phyloP scores from a whole-genome alignment of 192 early-diverging fungal genomes.

The Coemansia sp. region DNA sequence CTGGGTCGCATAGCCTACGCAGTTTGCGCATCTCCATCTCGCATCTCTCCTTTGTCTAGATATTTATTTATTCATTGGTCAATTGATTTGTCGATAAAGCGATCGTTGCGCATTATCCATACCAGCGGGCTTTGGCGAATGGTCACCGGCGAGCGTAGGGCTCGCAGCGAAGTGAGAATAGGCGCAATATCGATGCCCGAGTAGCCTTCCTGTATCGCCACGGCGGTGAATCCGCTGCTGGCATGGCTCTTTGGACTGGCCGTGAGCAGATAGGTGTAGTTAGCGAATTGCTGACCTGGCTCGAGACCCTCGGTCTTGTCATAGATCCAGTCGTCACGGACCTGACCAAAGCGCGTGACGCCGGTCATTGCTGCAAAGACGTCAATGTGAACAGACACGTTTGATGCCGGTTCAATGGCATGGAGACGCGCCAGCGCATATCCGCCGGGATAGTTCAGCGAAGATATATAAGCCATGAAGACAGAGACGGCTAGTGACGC shows the following conservation, averaged over 20 bases:
- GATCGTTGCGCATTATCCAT: conserved; percentile 17
- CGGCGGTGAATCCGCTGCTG: conserved; percentile 14
- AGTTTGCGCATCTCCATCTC: too few species aligned
- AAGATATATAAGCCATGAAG: conserved; percentile 59
- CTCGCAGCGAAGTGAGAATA: not conserved
- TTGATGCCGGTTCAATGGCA: conserved; percentile 31
- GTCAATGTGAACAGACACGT: conserved; percentile 65
- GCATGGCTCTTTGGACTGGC: conserved; percentile 20
- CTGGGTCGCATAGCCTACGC: too few species aligned
- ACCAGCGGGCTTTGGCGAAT: conserved; percentile 14
- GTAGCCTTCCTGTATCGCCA: conserved; percentile 25
- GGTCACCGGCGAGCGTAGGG: not conserved
- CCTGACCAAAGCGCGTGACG: conserved; percentile 72
- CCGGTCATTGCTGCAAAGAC: conserved; percentile 77
- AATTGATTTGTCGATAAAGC: not conserved
- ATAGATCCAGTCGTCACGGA: conserved; percentile 58
- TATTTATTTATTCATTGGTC: not conserved
- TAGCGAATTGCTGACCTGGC: conserved; percentile 19
- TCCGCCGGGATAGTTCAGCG: conserved; percentile 88
- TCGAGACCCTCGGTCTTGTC: conserved; percentile 60
- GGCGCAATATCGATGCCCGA: conserved; percentile 11
- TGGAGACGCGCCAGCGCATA: conserved; percentile 67
- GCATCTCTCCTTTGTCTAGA: not conserved
- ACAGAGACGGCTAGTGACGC: conserved; percentile 9
- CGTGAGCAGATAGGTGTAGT: conserved; percentile 39